Percentiles rank a stretch among this genome's conserved stretches.
Conservation (phyloP, 2,329 filamentous ascomycete genomes). For the Dothideomycetidae sp. region DNA sequence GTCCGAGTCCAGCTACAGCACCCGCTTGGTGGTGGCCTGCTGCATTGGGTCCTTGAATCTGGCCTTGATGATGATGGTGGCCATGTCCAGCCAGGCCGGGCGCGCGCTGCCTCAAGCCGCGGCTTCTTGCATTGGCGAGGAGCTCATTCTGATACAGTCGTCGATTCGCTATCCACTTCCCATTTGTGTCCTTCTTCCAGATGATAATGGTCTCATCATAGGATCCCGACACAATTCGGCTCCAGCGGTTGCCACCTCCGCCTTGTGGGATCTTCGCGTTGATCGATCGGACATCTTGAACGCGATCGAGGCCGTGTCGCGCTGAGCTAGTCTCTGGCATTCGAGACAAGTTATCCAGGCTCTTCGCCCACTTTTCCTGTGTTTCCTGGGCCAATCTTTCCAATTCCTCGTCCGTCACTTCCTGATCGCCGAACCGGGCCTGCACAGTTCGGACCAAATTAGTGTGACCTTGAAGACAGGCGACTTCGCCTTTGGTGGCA, state of each 20-base stretch:
- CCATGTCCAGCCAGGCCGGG: slow-evolving; percentile 4
- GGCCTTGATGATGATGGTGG: slow-evolving; percentile 8
- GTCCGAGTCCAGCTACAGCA: slow-evolving; percentile 17
- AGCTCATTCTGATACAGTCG: slow-evolving; percentile 27
- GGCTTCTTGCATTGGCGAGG: slow-evolving; percentile 4
- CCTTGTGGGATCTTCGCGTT: slow-evolving; percentile 72
- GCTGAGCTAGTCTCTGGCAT: not conserved
- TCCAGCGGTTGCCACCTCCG: slow-evolving; percentile 76
- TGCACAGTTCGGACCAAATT: slow-evolving; percentile 88
- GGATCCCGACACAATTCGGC: slow-evolving; percentile 89
- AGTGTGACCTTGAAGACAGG: slow-evolving; percentile 66
- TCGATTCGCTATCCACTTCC: slow-evolving; percentile 69
- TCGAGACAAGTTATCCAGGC: slow-evolving; percentile 1
- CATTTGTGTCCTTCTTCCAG: slow-evolving; percentile 71
- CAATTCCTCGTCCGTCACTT: slow-evolving; percentile 64
- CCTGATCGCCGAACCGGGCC: slow-evolving; percentile 80
- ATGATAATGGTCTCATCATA: slow-evolving; percentile 95
- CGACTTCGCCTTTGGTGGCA: slow-evolving; percentile 72
- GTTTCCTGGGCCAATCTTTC: slow-evolving; percentile 48
- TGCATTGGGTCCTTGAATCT: slow-evolving; percentile 3
- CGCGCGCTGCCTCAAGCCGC: slow-evolving; percentile 1
- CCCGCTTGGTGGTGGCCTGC: slow-evolving; percentile 14
- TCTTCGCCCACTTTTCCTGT: slow-evolving; percentile 2
- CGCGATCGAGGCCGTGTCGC: slow-evolving; percentile 3
- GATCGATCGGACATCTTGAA: slow-evolving; percentile 48